Percentiles rank a stretch among this genome's conserved stretches.
Evolutionary conservation across 2,329 filamentous ascomycete genomes (phyloP).

Genomic region (Acephala macrosclerotiorum): DNA sequence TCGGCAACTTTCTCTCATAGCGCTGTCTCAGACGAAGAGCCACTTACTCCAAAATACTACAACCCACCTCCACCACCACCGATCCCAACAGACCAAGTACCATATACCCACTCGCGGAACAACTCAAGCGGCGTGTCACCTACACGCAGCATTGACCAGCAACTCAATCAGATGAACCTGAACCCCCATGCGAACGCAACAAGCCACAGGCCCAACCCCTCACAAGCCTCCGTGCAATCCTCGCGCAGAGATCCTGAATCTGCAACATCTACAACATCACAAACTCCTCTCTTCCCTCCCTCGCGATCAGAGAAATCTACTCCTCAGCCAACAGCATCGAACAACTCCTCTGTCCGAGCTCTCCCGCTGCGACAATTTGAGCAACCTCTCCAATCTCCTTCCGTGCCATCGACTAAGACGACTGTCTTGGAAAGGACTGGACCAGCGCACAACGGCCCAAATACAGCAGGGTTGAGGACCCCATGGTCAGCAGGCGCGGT

Average conservation of each 20-base stretch:
- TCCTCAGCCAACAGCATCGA: slow-evolving; percentile 25
- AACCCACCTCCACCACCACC: slow-evolving; percentile 64
- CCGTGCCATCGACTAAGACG: slow-evolving; percentile 61
- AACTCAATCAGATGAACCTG: slow-evolving; percentile 20
- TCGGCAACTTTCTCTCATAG: slow-evolving; percentile 64
- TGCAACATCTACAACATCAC: slow-evolving; percentile 32
- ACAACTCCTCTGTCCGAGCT: slow-evolving; percentile 46
- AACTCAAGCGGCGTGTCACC: slow-evolving; percentile 32
- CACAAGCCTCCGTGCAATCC: slow-evolving; percentile 29
- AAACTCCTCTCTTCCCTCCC: slow-evolving; percentile 32
- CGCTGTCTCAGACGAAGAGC: slow-evolving; percentile 61
- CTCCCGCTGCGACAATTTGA: slow-evolving; percentile 70
- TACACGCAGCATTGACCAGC: slow-evolving; percentile 39
- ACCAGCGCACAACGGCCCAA: slow-evolving; percentile 58
- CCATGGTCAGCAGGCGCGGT: slow-evolving; percentile 68
- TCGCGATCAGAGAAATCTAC: slow-evolving; percentile 20
- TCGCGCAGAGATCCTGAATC: slow-evolving; percentile 31
- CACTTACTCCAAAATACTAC: slow-evolving; percentile 65
- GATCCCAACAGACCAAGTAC: slow-evolving; percentile 56
- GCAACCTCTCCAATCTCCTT: slow-evolving; percentile 60
- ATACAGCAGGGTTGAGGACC: slow-evolving; percentile 63
- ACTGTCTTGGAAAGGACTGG: slow-evolving; percentile 66
- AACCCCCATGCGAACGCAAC: slow-evolving; percentile 26
- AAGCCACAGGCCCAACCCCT: slow-evolving; percentile 31
- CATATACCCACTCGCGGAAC: slow-evolving; percentile 42